These are phyloP conservation scores for Hordeum marinum DNA, from an alignment of 176 grass and related monocot species.

Conservation along the genomic window DNA sequence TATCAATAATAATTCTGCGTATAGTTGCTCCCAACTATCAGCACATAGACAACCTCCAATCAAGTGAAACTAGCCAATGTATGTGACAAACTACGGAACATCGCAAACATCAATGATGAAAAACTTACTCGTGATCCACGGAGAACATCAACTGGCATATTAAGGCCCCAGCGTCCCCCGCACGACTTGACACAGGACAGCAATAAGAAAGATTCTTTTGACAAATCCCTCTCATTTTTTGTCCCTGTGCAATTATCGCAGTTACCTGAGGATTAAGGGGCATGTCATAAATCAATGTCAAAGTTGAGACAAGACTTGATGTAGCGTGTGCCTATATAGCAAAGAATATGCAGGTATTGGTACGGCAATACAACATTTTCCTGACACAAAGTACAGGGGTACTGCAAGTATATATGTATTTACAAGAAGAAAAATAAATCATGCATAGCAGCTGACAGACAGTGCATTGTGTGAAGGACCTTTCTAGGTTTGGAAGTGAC, in stretches of 20 bases:
- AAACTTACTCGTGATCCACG: slow-evolving; percentile 76
- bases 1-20: not conserved
- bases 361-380: not conserved
- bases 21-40: slow-evolving; percentile 4
- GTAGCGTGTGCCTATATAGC: not conserved
- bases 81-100: slow-evolving; percentile 1
- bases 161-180: slow-evolving; percentile 75
- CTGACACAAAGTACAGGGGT: not conserved
- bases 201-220: slow-evolving; percentile 85
- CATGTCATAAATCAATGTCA: not conserved
- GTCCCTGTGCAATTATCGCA: slow-evolving; percentile 71
- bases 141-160: slow-evolving; percentile 91
- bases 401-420: not conserved
- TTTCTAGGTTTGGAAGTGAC: not conserved
- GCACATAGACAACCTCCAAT: not conserved
- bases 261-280: slow-evolving; percentile 59
- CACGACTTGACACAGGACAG: slow-evolving; percentile 89
- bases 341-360: not conserved
- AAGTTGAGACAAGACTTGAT: not conserved
- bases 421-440: not conserved
- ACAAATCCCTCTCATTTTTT: slow-evolving; percentile 75
- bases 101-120: not conserved
- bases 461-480: not conserved
- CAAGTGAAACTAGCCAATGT: not conserved
- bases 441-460: not conserved